Evolutionary conservation across 1,139 yeast species (phyloP), one percentile per base, ranked within the genome.

Genomic region (Waltiozyma sp.): DNA sequence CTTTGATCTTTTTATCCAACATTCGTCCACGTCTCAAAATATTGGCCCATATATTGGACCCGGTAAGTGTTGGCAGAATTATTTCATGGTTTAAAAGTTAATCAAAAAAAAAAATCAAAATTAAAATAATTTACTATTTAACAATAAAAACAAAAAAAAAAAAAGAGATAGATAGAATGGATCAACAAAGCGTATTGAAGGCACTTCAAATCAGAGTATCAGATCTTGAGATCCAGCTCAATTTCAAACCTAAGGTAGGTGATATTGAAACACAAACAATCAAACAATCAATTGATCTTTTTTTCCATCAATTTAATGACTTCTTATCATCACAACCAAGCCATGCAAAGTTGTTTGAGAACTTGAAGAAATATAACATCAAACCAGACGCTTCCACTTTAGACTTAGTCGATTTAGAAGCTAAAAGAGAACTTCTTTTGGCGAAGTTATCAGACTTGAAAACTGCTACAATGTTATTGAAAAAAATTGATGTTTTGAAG

Each of bases 401-500:
- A 4, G 8, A 18, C 3, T 18, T 28, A 4, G 41, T 36, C 7
- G 37, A 41, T 1, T 8, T 39, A 2, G 45, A 41, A 1, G 16
- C 37, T 3, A 47, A 46, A 24, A 24, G 39, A 8, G 40, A 45
- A 11, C 43, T 45, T n/a, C 46, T 54, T 3, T 28, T 43, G 28
- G 38, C 47, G 1, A 49, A 51, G 28, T 10, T 43, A 2, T 44
- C 40, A 2, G 37, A 38, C 28, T 44, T 52, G 23, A 26, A 34
- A 10, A 2, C 7, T 1, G 3, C 49, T 10, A 37, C 44, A 0
- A 14, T 34, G 7, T 37, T 42, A 10, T 33, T 51, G 19, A 18
- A 38, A 3, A 33, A 19, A 10, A 35, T 35, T 18, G 23, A 35
- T 3, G 23, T 14, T 3, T 21, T 24, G 28, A 37, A 37, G 18